Evolutionary conservation across 441 rosid genomes (phyloP), one percentile per base, ranked within the genome.

Genomic region (Flueggea neowawraea): DNA sequence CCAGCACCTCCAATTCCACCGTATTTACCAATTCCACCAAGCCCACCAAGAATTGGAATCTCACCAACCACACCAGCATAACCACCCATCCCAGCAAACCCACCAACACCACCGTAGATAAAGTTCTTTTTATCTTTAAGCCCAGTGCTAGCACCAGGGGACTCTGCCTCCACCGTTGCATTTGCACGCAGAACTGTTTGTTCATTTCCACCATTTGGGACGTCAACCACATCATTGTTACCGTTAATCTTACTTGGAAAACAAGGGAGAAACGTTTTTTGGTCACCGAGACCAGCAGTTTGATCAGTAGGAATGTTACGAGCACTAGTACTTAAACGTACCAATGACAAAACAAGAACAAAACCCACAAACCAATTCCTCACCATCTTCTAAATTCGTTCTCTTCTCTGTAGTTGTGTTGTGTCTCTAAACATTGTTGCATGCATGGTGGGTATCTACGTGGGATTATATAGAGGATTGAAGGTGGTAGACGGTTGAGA

Each of bases 61-160:
- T 87, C 94, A 43, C 82, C 90, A 16, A 70, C 73, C 16, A 79
- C 71, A 5, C 91, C 95, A 2, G 78, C 84, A 49, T 59, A 72
- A 4, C 91, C 95, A 16, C 95, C 95, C 63, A 88, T 63, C 16
- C 91, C 91, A 0, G 81, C 88, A 54, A 82, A 82, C 3, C 87
- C 93, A 48, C 93, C 93, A 15, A 84, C 75, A 31, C 90, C 90
- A n/a, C 82, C 93, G 6, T 73, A 82, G 14, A 84, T 68, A n/a
- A 85, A 80, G 67, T 84, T 81, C 72, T 88, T 88, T 52, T 82
- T 67, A 58, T 82, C 95, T 33, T 57, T 66, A 16, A 83, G 33
- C 11, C 68, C 76, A 17, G 61, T 52, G 32, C 66, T 59, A 16
- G 53, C 49, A 22, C 58, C 51, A 0, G 80, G 82, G 16, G 80